These are phyloP conservation scores for Tylopilus vinaceipallidus DNA, from an alignment of 768 basidiomycete genomes.

Conservation along the genomic window DNA sequence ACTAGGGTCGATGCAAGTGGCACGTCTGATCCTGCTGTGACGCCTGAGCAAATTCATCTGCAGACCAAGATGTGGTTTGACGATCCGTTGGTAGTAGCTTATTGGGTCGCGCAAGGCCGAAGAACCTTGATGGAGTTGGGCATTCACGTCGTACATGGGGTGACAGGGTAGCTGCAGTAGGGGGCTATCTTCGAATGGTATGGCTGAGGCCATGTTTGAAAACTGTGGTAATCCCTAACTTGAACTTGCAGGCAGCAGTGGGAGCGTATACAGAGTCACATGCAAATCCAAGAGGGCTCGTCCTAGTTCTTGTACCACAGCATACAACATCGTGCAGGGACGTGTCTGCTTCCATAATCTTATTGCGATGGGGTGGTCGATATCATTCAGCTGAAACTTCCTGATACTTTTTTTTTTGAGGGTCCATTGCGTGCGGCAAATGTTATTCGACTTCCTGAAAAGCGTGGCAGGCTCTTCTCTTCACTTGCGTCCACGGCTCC, in stretches of 20 bases:
- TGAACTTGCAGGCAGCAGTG: too few species aligned
- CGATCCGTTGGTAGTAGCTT: slow-evolving; percentile 35
- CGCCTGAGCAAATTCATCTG: slow-evolving; percentile 3
- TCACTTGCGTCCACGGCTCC: background rate
- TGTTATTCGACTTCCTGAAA: background rate
- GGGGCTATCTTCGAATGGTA: background rate
- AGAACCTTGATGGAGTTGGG: slow-evolving; percentile 46
- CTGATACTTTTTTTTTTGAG: too few species aligned
- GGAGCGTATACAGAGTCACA: too few species aligned
- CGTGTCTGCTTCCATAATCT: background rate
- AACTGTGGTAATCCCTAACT: background rate
- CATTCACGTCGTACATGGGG: slow-evolving; percentile 46
- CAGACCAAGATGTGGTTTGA: slow-evolving; percentile 51
- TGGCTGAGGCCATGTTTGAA: background rate
- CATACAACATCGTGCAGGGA: background rate
- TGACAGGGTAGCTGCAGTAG: slow-evolving; percentile 23
- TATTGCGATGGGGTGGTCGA: background rate
- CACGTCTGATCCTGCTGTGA: slow-evolving; percentile 4
- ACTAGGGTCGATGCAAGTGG: slow-evolving; percentile 18
- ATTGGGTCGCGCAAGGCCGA: slow-evolving; percentile 56
- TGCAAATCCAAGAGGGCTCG: background rate
- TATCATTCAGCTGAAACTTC: background rate
- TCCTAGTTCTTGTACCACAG: too few species aligned
- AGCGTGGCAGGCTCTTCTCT: background rate
- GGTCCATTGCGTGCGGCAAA: background rate